Percentiles rank a stretch among this genome's conserved stretches.
phyloP scores from a whole-genome alignment of 805 yeast genomes.

The Candida orba region DNA sequence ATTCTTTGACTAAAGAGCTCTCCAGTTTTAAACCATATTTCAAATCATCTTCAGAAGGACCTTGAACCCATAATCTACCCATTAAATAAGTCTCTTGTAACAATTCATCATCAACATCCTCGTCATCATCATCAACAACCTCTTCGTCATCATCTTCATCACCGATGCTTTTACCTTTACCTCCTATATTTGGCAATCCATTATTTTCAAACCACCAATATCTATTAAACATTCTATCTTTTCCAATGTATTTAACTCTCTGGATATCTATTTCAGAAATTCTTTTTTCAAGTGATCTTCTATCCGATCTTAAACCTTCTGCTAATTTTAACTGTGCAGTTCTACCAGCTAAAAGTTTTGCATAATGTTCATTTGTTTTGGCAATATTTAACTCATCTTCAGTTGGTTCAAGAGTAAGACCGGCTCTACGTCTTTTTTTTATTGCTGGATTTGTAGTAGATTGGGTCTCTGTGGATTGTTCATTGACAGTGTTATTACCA shows the following conservation, averaged over 20 bases:
- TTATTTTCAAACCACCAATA: conserved; percentile 95
- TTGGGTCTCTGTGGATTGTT: conserved; percentile 2
- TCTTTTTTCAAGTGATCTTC: conserved; percentile 49
- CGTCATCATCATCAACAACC: conserved; percentile 37
- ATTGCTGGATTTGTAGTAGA: not conserved
- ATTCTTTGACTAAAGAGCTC: conserved; percentile 21
- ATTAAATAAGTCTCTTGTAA: conserved; percentile 55
- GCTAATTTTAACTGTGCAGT: conserved; percentile 30
- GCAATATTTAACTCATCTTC: conserved; percentile 31
- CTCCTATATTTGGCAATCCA: conserved; percentile 58
- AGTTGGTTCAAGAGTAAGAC: conserved; percentile 30
- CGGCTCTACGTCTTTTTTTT: conserved; percentile 26
- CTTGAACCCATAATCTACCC: conserved; percentile 89
- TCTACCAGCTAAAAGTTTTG: conserved; percentile 38
- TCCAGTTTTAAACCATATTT: conserved; percentile 27
- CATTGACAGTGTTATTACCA: conserved; percentile 14
- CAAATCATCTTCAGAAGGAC: conserved; percentile 55
- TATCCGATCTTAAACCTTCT: conserved; percentile 41
- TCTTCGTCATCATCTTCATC: conserved; percentile 25
- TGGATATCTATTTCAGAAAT: conserved; percentile 70
- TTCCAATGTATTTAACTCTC: conserved; percentile 68
- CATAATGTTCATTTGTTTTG: conserved; percentile 35
- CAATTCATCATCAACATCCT: conserved; percentile 38
- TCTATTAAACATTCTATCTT: conserved; percentile 75
- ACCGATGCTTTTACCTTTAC: conserved; percentile 22